Percentiles rank a stretch among this genome's conserved stretches.
These are phyloP conservation scores for Daedaleopsis nitida DNA, from an alignment of 768 basidiomycete genomes.

Conservation along the genomic window DNA sequence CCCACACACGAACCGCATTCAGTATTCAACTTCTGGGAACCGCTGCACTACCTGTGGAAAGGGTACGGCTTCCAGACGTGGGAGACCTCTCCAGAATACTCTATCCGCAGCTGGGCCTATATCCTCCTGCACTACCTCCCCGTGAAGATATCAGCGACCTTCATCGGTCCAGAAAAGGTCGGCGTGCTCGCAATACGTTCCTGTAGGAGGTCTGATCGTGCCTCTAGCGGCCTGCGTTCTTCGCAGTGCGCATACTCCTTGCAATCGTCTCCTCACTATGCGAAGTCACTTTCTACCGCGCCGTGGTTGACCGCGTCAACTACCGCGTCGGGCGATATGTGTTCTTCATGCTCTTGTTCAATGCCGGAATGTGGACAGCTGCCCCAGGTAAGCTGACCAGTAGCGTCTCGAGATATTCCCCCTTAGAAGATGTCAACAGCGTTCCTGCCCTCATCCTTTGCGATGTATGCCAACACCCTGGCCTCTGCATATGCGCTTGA, in stretches of 20 bases:
- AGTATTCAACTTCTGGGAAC: slow-evolving; percentile 99
- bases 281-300: slow-evolving; percentile 83
- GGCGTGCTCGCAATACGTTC: slow-evolving; percentile 17
- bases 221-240: slow-evolving; percentile 81
- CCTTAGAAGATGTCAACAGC: slow-evolving; percentile 48
- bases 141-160: slow-evolving; percentile 52
- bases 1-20: not conserved
- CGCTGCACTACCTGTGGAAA: slow-evolving; percentile 85
- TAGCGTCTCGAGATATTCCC: not conserved
- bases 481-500: slow-evolving; percentile 72
- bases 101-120: slow-evolving; percentile 96
- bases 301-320: slow-evolving; percentile 80
- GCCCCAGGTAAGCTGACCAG: slow-evolving; percentile 57
- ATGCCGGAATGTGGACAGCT: slow-evolving; percentile 95
- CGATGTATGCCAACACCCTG: slow-evolving; percentile 85
- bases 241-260: slow-evolving; percentile 80
- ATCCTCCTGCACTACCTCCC: slow-evolving; percentile 78
- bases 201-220: slow-evolving; percentile 12
- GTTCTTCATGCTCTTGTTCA: slow-evolving; percentile 82
- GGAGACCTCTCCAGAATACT: slow-evolving; percentile 90
- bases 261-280: slow-evolving; percentile 71
- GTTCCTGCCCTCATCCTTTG: slow-evolving; percentile 92
- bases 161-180: slow-evolving; percentile 76
- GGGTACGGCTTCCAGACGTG: slow-evolving; percentile 97
- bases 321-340: slow-evolving; percentile 92